Base-by-base conservation (phyloP, 805 yeast genomes). In the Schwanniomyces vanrijiae region DNA sequence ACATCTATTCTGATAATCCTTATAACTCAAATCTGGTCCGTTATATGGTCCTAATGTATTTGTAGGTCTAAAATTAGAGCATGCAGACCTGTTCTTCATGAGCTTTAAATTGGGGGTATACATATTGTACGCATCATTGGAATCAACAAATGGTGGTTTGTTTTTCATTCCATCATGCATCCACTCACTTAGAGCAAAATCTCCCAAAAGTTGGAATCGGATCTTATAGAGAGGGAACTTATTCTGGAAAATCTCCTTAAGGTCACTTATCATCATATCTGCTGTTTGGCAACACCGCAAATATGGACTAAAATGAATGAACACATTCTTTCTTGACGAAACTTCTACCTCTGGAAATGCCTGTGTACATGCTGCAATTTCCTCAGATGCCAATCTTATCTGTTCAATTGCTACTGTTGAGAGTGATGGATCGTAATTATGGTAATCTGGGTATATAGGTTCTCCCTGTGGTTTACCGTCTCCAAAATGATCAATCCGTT, bases 181-280 rank as follows among this genome's bases (percentile, higher is more conserved):
- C 78, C 78, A 73, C 50, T 73, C 78, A 38, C 71, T 64, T 14
- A 73, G 55, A 10, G 77, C 78, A 63, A 73, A 73, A 52, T 73
- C 78, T 9, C 76, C 71, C 43, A 71, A 54, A 24, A 73, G 59
- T 49, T 68, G 77, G 55, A 65, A 70, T 46, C 69, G 49, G 22
- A 68, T 46, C 51, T 65, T 68, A 44, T 59, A 62, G 40, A 61
- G 52, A 13, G 70, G 73, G 44, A 47, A 62, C 45, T 46, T 46
- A 7, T 48, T 52, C 29, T 49, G 58, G n/a, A 68, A 43, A 37
- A 46, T 39, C 21, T 50, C 45, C 47, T 60, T 64, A 41, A 73
- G 49, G 25, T 61, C 55, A 14, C 70, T 57, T 37, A 69, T 56
- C 37, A 73, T 45, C 24, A 71, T 41, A 53, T 73, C 78, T 4